Base-by-base conservation (phyloP, 2,329 filamentous ascomycete genomes). In the Alternaria viburni region DNA sequence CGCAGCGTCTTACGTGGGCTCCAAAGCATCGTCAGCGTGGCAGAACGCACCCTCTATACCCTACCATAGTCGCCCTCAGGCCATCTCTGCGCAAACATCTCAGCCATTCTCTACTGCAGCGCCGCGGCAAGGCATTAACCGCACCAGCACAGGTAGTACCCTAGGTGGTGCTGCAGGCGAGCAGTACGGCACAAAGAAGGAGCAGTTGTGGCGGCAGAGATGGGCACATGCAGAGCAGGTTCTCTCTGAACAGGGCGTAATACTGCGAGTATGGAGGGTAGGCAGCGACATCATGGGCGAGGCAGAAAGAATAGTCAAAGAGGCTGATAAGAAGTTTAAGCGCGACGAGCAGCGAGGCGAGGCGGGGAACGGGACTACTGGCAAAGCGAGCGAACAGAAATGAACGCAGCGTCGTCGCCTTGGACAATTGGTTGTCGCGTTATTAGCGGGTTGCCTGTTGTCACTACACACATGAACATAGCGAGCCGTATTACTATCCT, bases 201-300 rank as follows among this genome's bases (percentile, higher is more conserved):
- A 93, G 59, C 89, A 90, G 63, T 74, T 93, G 51, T 96, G 92
- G 92, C 84, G 85, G 65, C 86, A 89, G 59, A 82, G 92, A 44
- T 87, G 92, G 81, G 86, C 85, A 45, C 82, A 87, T 47, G 91
- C 92, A 4, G 88, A 91, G 66, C 82, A 83, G 45, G 82, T 88
- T 28, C 83, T 95, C 10, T 86, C 87, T n/a, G 81, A 83, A 6
- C 82, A 89, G 43, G 90, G 90, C 5, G 90, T 96, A 1, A 81
- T 86, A 67, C 76, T 96, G 36, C 88, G 91, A 66, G 92, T 87
- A 19, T 96, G 92, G 92, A 85, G 90, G 45, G 86, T 86, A 11
- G 92, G 92, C 0, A 83, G 85, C 26, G 92, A 96, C 81, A 90
- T 92, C 8, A 83, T 88, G 59, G 83, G 83, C 1, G 90, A 92